These are phyloP conservation scores for Claviceps humidiphila DNA, from an alignment of 2,329 filamentous ascomycete species.

Conservation along the genomic window DNA sequence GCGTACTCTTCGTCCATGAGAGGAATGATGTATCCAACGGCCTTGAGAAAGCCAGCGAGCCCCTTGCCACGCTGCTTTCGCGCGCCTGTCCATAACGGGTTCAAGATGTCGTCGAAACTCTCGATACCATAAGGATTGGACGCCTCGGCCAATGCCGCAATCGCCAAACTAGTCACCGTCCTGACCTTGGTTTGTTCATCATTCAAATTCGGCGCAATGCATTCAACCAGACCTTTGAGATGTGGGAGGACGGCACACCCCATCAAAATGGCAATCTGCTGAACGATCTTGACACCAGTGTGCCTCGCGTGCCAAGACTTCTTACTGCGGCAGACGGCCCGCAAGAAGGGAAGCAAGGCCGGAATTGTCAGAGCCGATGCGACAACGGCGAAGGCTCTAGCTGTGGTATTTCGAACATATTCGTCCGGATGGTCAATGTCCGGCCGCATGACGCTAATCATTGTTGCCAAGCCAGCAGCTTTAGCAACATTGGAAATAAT, in stretches of 20 bases:
- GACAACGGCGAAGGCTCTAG: slow-evolving; percentile 91
- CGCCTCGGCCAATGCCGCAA: slow-evolving; percentile 88
- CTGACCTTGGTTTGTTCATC: slow-evolving; percentile 97
- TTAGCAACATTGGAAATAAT: slow-evolving; percentile 98
- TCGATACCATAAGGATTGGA: slow-evolving; percentile 98
- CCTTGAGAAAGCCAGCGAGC: slow-evolving; percentile 89
- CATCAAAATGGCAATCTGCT: slow-evolving; percentile 98
- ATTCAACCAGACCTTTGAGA: slow-evolving; percentile 89
- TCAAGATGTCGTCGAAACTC: slow-evolving; percentile 94
- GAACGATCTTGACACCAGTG: slow-evolving; percentile 97
- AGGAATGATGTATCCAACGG: slow-evolving; percentile 94
- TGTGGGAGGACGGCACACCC: slow-evolving; percentile 92
- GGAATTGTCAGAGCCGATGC: slow-evolving; percentile 93
- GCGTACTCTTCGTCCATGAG: slow-evolving; percentile 99
- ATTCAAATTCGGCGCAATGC: slow-evolving; percentile 88
- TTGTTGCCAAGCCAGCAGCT: slow-evolving; percentile 89
- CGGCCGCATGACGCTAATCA: slow-evolving; percentile 98
- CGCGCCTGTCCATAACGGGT: slow-evolving; percentile 92
- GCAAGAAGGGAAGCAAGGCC: slow-evolving; percentile 83
- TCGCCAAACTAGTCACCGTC: slow-evolving; percentile 88
- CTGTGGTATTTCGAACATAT: slow-evolving; percentile 96
- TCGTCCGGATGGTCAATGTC: slow-evolving; percentile 98
- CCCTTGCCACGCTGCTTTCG: slow-evolving; percentile 95
- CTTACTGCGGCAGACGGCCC: slow-evolving; percentile 92
- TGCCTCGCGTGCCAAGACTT: slow-evolving; percentile 98